Conservation (phyloP, 176 grass and related monocot species). For the Alloteropsis semialata region DNA sequence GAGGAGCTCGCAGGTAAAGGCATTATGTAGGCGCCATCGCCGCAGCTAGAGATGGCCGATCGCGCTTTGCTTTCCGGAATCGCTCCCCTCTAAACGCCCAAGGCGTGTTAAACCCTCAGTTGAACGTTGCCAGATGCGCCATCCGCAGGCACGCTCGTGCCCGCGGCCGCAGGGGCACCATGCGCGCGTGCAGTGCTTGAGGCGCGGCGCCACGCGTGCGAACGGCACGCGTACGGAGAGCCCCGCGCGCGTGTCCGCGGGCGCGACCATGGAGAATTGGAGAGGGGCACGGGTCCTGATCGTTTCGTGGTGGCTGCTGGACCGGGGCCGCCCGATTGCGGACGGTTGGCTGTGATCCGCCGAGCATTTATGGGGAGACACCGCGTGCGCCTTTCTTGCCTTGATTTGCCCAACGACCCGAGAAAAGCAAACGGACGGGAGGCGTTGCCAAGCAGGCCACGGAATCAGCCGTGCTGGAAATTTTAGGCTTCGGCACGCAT, state of each 20-base stretch:
- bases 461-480: background rate
- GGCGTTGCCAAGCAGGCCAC: background rate
- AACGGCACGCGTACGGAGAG: background rate
- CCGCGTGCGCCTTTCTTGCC: background rate
- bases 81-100: background rate
- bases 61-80: background rate
- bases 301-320: too few species aligned
- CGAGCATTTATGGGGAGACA: background rate
- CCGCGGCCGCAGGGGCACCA: background rate
- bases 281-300: background rate
- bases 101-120: background rate
- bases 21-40: constrained; percentile 31
- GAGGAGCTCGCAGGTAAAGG: background rate
- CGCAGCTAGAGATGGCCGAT: background rate
- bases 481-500: background rate
- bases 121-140: background rate
- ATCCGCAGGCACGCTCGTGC: background rate
- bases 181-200: background rate
- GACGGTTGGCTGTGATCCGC: background rate
- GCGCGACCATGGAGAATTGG: background rate
- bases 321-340: background rate
- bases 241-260: background rate
- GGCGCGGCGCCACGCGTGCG: background rate
- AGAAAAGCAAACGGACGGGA: constrained; percentile 30
- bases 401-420: background rate